Percentiles rank a stretch among this genome's conserved stretches.
Conservation (phyloP, 495 filamentous ascomycete species). For the Xylaria curta region DNA sequence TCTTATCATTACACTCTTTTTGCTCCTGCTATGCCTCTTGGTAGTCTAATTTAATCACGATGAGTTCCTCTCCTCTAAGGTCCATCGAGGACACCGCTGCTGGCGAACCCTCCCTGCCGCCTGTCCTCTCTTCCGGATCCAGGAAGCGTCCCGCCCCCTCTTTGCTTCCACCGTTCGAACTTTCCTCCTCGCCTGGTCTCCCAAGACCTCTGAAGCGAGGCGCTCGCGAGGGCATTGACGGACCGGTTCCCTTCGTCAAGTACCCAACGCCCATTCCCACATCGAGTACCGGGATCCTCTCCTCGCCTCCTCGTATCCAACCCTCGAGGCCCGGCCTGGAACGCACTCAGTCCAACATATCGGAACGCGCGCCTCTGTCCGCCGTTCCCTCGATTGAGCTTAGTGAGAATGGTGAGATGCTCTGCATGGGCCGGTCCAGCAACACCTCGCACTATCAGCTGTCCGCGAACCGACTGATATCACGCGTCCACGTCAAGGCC, state of each 20-base stretch:
- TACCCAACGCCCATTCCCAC: constrained; percentile 94
- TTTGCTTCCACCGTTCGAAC: constrained; percentile 92
- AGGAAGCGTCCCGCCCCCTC: constrained; percentile 80
- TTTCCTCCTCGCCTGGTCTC: constrained; percentile 84
- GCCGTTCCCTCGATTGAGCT: constrained; percentile 81
- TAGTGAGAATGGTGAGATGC: constrained; percentile 77
- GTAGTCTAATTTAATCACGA: constrained; percentile 25
- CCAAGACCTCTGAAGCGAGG: constrained; percentile 76
- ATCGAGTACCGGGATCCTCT: constrained; percentile 89
- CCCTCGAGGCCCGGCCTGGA: constrained; percentile 56
- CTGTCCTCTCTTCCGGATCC: constrained; percentile 52
- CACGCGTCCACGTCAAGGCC: constrained; percentile 89
- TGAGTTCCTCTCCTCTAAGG: constrained; percentile 42
- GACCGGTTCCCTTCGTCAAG: constrained; percentile 54
- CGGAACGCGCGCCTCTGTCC: constrained; percentile 84
- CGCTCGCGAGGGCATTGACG: constrained; percentile 59
- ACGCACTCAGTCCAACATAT: constrained; percentile 70
- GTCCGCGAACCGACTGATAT: constrained; percentile 88
- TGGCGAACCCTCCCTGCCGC: constrained; percentile 38
- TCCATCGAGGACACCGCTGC: constrained; percentile 30
- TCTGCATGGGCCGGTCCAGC: constrained; percentile 90
- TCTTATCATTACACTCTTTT: not conserved
- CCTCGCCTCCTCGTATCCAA: constrained; percentile 72
- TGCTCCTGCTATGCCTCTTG: constrained; percentile 34
- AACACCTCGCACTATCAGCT: constrained; percentile 91